A percentile compares a stretch with the other conserved stretches of the same genome.
Evolutionary conservation across 1,284 basidiomycete species (phyloP).

Genomic region (Austropuccinia psidii): DNA sequence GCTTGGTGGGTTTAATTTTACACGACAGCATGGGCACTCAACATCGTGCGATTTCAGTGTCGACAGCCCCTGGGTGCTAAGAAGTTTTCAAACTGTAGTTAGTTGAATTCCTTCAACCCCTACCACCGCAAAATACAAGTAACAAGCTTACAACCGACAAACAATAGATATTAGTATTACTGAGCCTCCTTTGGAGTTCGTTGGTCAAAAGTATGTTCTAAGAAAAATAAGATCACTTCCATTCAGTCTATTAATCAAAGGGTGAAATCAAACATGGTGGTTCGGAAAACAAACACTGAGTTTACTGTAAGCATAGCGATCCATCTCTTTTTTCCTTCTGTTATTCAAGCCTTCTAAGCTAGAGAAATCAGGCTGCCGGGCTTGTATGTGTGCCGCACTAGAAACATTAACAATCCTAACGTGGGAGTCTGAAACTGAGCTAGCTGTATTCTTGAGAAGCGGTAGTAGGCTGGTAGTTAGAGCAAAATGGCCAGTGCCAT

Average conservation of each 20-base stretch:
- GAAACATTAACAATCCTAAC: neutral
- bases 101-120: neutral
- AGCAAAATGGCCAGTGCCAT: constrained; percentile 5
- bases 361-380: neutral
- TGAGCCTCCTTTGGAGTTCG: neutral
- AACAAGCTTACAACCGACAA: neutral
- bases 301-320: neutral
- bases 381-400: neutral
- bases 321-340: neutral
- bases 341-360: constrained; percentile 1
- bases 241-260: no score
- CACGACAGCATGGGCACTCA: neutral
- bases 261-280: no score
- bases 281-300: neutral
- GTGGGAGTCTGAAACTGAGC: no score
- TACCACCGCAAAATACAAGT: neutral
- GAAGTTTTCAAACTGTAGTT: neutral
- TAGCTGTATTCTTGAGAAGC: neutral
- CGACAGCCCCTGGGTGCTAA: neutral
- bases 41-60: neutral
- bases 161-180: neutral
- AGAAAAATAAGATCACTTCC: neutral
- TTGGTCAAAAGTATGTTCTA: constrained; percentile 2
- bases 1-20: neutral
- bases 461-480: neutral